Base-by-base conservation (phyloP, 768 basidiomycete genomes). In the Clathrus columnatus region DNA sequence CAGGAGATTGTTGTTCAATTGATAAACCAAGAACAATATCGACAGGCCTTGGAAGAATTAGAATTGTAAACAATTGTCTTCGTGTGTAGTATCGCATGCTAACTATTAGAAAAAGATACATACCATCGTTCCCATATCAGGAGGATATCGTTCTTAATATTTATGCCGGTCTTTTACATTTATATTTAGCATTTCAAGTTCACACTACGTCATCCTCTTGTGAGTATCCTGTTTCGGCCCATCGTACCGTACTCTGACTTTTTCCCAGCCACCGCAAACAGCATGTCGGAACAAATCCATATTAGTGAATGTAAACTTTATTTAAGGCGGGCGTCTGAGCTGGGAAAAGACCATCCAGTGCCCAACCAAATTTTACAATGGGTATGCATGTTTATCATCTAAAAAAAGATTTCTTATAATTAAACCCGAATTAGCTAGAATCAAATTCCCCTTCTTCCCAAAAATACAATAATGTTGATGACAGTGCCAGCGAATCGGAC, bases 51-150 rank as follows among this genome's bases (percentile, higher is more conserved):
- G 53, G 86, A 91, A 58, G 89, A 96, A 65, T 71, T 95, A 11
- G 89, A 93, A 64, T 75, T 93, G 90, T 92, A 69, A 60, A 80
- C 68, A 17, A 44, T 48, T 24, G n/a, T 21, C 29, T 42, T 36
- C 42, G 16, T 26, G n/a, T 57, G 47, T 41, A 43, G 5, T 57
- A 52, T 50, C 56, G 41, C 20, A 4, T 41, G 18, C 45, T 46
- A 46, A 54, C 32, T 26, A 36, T 20, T 30, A 36, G 24, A 55
- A 54, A 43, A 59, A 91, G 91, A 23, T 94, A 89, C 66, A 76
- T 95, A 5, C 88, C 91, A 1, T 86, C 89, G 2, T 85, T 87
- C 65, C 93, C 93, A 1, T 95, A 84, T 71, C 84, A 84, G 64
- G 86, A 91, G 61, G 88, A 90, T 60, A 77, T 85, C 1, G 70